These are phyloP conservation scores for Gossypium aridum DNA, from an alignment of 441 rosid species.

Conservation along the genomic window DNA sequence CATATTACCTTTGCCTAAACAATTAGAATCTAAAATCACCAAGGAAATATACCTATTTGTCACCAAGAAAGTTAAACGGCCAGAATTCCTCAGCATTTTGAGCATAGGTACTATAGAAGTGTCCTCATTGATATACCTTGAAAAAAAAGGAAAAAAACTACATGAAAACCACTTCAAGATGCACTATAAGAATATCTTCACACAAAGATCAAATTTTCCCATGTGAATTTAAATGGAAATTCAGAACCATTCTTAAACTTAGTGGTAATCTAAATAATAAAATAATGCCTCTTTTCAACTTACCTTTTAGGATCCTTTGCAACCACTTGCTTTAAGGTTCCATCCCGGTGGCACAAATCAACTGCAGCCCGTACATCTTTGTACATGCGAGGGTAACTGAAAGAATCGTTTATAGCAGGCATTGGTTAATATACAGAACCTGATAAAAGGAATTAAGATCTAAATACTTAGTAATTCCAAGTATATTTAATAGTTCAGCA, in stretches of 20 bases:
- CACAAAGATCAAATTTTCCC: neutral
- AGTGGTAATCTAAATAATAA: neutral
- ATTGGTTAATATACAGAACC: conserved; percentile 4
- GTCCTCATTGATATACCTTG: conserved; percentile 80
- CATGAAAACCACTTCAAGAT: neutral
- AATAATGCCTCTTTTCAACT: neutral
- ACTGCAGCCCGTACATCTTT: conserved; percentile 96
- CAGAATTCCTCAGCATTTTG: conserved; percentile 82
- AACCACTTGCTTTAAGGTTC: conserved; percentile 96
- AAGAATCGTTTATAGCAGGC: conserved; percentile 4
- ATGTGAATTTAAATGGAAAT: neutral
- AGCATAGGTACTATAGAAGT: conserved; percentile 68
- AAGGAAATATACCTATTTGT: conserved; percentile 59
- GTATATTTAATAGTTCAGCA: neutral
- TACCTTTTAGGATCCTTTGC: conserved; percentile 81
- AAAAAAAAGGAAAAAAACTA: conserved; percentile 6
- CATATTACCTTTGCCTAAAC: neutral
- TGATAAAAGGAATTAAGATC: neutral
- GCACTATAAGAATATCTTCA: neutral
- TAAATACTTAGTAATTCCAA: neutral
- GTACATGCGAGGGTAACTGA: conserved; percentile 83
- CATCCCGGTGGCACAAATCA: conserved; percentile 99
- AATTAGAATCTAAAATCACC: neutral
- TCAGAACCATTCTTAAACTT: neutral
- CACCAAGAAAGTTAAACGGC: conserved; percentile 88